Conservation (phyloP, 129 eudicot species). For the Arctium lappa region DNA sequence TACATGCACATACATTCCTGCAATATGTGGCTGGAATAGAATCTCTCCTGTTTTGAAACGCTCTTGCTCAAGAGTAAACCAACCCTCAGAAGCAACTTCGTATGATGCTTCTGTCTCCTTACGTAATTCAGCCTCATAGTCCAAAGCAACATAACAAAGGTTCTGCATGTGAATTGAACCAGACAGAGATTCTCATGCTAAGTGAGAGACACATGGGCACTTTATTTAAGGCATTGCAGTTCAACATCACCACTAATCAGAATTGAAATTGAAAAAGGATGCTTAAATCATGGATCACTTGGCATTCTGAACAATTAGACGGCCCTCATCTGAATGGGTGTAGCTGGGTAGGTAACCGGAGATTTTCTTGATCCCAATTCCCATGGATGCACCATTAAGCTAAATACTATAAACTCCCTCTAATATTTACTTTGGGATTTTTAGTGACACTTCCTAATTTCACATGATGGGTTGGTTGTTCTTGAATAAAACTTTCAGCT, state of each 20-base stretch:
- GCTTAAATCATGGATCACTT: neutral
- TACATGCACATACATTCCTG: constrained; percentile 56
- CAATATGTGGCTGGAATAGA: constrained; percentile 61
- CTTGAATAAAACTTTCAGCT: no score
- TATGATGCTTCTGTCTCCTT: constrained; percentile 55
- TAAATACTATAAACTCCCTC: neutral
- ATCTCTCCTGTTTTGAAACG: constrained; percentile 75
- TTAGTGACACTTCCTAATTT: no score
- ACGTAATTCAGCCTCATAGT: constrained; percentile 60
- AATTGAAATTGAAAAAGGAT: neutral
- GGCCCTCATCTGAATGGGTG: no score
- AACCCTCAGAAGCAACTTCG: constrained; percentile 40
- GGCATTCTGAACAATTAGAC: no score
- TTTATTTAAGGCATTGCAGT: no score
- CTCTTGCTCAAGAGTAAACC: constrained; percentile 58
- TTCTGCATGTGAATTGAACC: constrained; percentile 42
- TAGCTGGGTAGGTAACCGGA: no score
- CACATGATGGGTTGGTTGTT: no score
- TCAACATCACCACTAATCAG: no score
- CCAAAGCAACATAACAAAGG: constrained; percentile 65
- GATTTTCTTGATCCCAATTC: no score
- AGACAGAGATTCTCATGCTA: neutral
- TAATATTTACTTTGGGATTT: no score
- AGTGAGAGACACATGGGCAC: no score
- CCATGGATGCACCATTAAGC: no score